Base-by-base conservation (phyloP, 139 green algal species). In the Gonium pectorale region DNA sequence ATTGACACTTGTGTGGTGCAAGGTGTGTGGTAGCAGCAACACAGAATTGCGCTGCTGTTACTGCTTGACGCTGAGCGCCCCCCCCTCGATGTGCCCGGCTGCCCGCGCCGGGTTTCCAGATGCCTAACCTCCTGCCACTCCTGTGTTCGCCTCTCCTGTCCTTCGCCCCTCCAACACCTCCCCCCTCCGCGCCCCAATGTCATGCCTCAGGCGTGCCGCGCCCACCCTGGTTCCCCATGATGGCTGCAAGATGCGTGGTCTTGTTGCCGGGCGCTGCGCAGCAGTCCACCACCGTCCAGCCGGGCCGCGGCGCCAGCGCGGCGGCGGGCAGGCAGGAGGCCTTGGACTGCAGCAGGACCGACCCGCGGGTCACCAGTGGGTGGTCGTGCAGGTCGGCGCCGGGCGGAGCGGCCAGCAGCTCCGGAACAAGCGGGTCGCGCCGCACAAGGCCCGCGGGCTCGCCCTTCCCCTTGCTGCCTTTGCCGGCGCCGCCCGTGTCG, bases 241-340 rank as follows among this genome's bases (percentile, higher is more conserved):
- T 82, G 35, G 95, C 92, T 4, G 95, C 97, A 37, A 99, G 63
- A 79, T 99, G 97, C 0, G 96, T 99, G 1, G 97, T 99, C 86
- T 99, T 99, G 93, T 99, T 99, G 64, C 97, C 97, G 1, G 97
- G 97, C 7, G 97, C 97, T 0, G 97, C 96, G 86, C 97, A 99
- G 52, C 91, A 94, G 90, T 99, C 97, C 68, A 99, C 49, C 24
- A 99, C 91, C 26, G 86, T 83, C 95, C 94, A 98, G 31, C 91
- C 91, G 1, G 91, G 67, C 56, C 91, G 22, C 17, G 97, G 96
- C n/a, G 29, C 54, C 66, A 99, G 88, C 24, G 94, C 95, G 64
- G 92, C 90, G 0, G 97, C 97, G 26, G 96, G 94, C 90, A 99
- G 94, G 91, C 97, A 99, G 59, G 91, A 97, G 21, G 96, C 92